A percentile compares a stretch with the other conserved stretches of the same genome.
These are phyloP conservation scores for Penicillium pulvis DNA, from an alignment of 495 filamentous ascomycete genomes.

Conservation along the genomic window DNA sequence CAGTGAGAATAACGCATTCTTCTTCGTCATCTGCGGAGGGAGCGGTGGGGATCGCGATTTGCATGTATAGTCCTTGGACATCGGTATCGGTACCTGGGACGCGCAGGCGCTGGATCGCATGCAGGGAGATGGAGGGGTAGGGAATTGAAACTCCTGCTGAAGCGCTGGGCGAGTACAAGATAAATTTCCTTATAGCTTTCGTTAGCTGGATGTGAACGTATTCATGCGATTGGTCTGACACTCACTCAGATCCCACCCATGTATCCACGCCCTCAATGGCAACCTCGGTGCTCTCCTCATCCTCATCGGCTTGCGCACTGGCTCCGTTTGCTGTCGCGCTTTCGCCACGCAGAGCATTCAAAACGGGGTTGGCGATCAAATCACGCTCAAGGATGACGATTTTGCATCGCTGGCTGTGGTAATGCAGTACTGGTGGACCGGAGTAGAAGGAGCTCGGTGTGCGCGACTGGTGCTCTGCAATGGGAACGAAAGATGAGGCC, in stretches of 20 bases:
- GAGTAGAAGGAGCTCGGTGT: constrained; percentile 84
- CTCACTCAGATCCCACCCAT: constrained; percentile 80
- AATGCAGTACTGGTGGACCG: constrained; percentile 78
- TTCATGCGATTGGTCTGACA: constrained; percentile 3
- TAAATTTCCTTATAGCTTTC: constrained; percentile 60
- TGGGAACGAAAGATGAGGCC: constrained; percentile 63
- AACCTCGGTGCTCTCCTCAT: constrained; percentile 46
- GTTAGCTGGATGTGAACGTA: constrained; percentile 1
- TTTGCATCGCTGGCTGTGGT: constrained; percentile 64
- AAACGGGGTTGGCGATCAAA: constrained; percentile 31
- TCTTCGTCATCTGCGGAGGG: constrained; percentile 61
- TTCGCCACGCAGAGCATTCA: constrained; percentile 34
- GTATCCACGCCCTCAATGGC: constrained; percentile 60
- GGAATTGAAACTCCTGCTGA: constrained; percentile 73
- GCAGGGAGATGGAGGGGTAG: constrained; percentile 84
- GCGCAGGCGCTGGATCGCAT: constrained; percentile 74
- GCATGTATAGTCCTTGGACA: constrained; percentile 74
- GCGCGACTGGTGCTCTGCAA: constrained; percentile 77
- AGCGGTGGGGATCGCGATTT: constrained; percentile 64
- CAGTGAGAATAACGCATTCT: constrained; percentile 69
- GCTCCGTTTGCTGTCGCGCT: constrained; percentile 21
- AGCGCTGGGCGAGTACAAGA: constrained; percentile 64
- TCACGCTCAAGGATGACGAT: constrained; percentile 53
- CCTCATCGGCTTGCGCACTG: constrained; percentile 29
- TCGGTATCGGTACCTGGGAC: constrained; percentile 41